Percentiles rank a stretch among this genome's conserved stretches.
Evolutionary conservation across 306 rosid species (phyloP).

Genomic region (Urtica urens): DNA sequence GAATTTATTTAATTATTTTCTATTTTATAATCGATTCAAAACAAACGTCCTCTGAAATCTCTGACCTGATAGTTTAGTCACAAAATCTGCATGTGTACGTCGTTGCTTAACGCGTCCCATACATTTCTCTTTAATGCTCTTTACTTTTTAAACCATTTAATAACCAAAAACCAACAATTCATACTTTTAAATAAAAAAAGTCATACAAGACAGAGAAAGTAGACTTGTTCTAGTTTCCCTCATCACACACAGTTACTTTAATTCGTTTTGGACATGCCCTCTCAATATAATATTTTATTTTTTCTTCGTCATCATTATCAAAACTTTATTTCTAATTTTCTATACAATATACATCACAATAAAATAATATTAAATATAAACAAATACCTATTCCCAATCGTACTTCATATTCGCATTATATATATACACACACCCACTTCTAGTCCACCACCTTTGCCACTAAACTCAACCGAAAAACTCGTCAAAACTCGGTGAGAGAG

Average conservation of each 20-base stretch:
- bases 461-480: background rate
- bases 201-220: background rate
- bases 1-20: conserved; percentile 12
- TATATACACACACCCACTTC: conserved; percentile 15
- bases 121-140: conserved; percentile 19
- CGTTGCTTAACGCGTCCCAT: conserved; percentile 49
- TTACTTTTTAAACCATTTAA: conserved; percentile 3
- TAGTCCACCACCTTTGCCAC: conserved; percentile 13
- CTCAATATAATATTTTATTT: too few species aligned
- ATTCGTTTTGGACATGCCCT: too few species aligned
- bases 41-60: conserved; percentile 44
- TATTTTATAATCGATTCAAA: conserved; percentile 17
- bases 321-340: too few species aligned
- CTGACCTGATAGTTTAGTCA: conserved; percentile 81
- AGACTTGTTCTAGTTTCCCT: background rate
- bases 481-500: background rate
- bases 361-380: background rate
- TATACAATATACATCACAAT: too few species aligned
- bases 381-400: background rate
- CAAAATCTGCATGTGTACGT: conserved; percentile 85
- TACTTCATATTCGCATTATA: background rate
- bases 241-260: too few species aligned
- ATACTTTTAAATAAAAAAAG: conserved; percentile 3
- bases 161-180: conserved; percentile 1
- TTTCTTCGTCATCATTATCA: too few species aligned